Base-by-base conservation (phyloP, 1,139 yeast genomes). In the Petasospora rhodanensis region DNA sequence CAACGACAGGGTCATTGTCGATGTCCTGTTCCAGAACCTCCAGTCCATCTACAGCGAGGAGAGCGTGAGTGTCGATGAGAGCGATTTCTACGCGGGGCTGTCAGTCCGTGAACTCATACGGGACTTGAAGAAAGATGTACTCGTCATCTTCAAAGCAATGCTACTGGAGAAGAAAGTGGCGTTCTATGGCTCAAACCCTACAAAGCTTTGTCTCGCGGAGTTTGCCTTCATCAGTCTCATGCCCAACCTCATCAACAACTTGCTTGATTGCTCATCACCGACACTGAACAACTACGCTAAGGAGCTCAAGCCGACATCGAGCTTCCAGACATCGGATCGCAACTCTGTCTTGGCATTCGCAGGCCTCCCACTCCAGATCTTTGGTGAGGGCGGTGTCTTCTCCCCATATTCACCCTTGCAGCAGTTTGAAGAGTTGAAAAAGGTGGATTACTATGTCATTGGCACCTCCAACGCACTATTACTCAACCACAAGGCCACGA, bases 321-420 rank as follows among this genome's bases (percentile, higher is more conserved):
- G 89, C 13, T 66, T 91, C 42, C 79, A 76, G 46, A 78, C 95
- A 6, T 79, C 84, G 38, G 87, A 85, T 55, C 64, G 96, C 34
- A 69, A 70, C 43, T 83, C 95, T 2, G 70, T 89, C 58, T 61
- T 89, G 34, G 64, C 76, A 25, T 91, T 86, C 54, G 74, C 86
- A 56, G 98, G 98, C 0, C 66, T 91, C 26, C 98, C 98, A 0
- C 63, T 91, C 33, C 91, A 83, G 49, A 60, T 87, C 2, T 91
- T 91, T 60, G 86, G 87, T 9, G 74, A 78, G 47, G 94, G 94
- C 24, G 86, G 95, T 4, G 71, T 89, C 43, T 89, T 94, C 69
- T 82, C 84, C 46, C 97, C 98, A 0, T 91, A 89, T 56, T 72
- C 89, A 15, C 95, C 98, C 0, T 63, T 91, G 33, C 98, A 89